phyloP scores from a whole-genome alignment of 2,329 filamentous ascomycete genomes.

The Clonostachys rosea region DNA sequence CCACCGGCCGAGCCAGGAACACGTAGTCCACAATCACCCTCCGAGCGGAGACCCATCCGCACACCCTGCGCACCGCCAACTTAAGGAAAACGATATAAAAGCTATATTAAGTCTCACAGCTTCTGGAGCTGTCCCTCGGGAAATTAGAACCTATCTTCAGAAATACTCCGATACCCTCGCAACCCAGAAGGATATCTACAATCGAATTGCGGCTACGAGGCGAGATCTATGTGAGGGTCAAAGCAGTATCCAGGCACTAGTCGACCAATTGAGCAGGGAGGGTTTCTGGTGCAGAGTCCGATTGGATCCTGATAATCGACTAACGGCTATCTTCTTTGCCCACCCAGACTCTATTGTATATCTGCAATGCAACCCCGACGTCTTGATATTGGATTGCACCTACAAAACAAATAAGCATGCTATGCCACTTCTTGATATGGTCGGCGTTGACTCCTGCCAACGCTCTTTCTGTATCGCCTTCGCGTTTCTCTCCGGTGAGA shows the following conservation, averaged over 20 bases:
- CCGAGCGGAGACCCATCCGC: conserved; percentile 4
- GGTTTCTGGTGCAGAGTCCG: conserved; percentile 11
- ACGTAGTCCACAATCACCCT: not conserved
- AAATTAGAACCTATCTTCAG: conserved; percentile 7
- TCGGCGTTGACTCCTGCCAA: conserved; percentile 9
- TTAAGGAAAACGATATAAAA: not conserved
- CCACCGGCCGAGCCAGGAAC: conserved; percentile 1
- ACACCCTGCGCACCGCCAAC: not conserved
- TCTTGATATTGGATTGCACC: conserved; percentile 11
- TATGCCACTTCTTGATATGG: conserved; percentile 13
- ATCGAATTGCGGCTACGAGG: conserved; percentile 7
- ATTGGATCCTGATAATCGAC: conserved; percentile 5
- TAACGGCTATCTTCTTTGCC: conserved; percentile 13
- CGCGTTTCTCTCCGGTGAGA: conserved; percentile 9
- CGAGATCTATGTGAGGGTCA: conserved; percentile 7
- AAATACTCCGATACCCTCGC: conserved; percentile 3
- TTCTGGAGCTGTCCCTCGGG: not conserved
- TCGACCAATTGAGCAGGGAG: conserved; percentile 8
- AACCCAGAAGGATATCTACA: conserved; percentile 12
- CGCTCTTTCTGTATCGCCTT: conserved; percentile 12
- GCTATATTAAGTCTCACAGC: not conserved
- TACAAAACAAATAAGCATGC: conserved; percentile 13
- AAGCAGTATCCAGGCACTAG: conserved; percentile 11
- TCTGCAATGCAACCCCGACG: conserved; percentile 9
- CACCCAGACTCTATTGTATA: conserved; percentile 12